Evolutionary conservation across 139 green algal genomes (phyloP).

Genomic region (Tetratostichococcus sp.): DNA sequence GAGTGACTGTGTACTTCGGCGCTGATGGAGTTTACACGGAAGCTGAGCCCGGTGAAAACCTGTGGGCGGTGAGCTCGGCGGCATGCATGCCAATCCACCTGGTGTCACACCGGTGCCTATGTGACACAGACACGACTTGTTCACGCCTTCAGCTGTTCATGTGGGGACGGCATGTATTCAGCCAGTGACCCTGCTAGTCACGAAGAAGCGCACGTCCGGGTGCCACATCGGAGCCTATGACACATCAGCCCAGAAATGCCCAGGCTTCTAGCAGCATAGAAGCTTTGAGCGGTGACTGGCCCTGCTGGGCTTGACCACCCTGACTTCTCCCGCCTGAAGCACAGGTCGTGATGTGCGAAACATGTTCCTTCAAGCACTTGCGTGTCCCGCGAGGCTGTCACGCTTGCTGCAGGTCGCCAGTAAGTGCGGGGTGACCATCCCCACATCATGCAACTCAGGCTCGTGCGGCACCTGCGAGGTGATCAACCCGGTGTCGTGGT

Average conservation of each 20-base stretch:
- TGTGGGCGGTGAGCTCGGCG: background rate
- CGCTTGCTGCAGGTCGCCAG: background rate
- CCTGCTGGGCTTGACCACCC: too few relatives aligned
- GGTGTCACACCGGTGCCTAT: background rate
- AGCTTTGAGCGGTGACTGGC: too few relatives aligned
- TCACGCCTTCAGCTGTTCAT: too few relatives aligned
- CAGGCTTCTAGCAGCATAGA: too few relatives aligned
- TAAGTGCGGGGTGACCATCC: background rate
- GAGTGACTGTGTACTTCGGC: background rate
- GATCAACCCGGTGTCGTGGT: background rate
- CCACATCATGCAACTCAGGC: background rate
- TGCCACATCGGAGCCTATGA: conserved; percentile 75
- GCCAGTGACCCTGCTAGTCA: too few relatives aligned
- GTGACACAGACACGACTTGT: background rate
- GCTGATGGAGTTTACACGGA: background rate
- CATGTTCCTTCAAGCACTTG: too few relatives aligned
- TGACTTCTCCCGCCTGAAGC: too few relatives aligned
- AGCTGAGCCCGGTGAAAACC: background rate
- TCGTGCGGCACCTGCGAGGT: background rate
- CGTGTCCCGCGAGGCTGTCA: too few relatives aligned
- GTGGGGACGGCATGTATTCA: too few relatives aligned
- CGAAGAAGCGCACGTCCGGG: conserved; percentile 87
- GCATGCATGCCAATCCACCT: too few relatives aligned
- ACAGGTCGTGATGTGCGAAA: too few relatives aligned
- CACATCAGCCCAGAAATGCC: too few relatives aligned